Base-by-base conservation (phyloP, 805 yeast genomes). In the Candida suzukii region DNA sequence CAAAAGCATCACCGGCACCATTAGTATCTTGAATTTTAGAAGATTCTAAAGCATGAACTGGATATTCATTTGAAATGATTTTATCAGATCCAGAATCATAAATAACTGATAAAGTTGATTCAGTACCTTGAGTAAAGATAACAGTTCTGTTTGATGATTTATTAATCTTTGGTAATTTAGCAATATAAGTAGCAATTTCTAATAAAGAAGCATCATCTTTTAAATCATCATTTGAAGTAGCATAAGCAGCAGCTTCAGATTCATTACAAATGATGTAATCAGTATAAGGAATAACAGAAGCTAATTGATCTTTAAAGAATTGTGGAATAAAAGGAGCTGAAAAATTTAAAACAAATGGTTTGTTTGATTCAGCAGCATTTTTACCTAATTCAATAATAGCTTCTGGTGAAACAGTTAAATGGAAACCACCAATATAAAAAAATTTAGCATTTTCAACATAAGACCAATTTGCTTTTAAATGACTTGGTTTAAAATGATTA, bases 1-100 rank as follows among this genome's bases (percentile, higher is more conserved):
- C 98, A 60, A 91, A 91, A 13, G 97, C 96, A 62, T 91, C 97
- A 66, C 98, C 98, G 37, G 98, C 98, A 71, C 99, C 99, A 70
- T 91, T 93, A 58, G 98, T 87, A 71, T 93, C 99, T 44, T 74
- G 80, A 46, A 93, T 74, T 65, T 82, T 73, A 36, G 73, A 66
- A 35, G 76, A 54, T 33, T 76, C 83, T 57, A 93, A 76, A 44
- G 81, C 76, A 52, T 77, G 83, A 42, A 93, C 96, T 39, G 83
- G 72, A 71, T 63, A 80, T 57, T 69, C 71, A 47, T 71, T 65
- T 46, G 73, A 65, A 20, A 62, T 64, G 51, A 67, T 71, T 31
- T 73, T 61, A 42, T 74, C 76, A 30, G 71, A 54, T 34, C 66
- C 51, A 39, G 63, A 62, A 51, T 76, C 73, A 58, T 78, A 75